These are phyloP conservation scores for Phlebiopsis gigantea DNA, from an alignment of 768 basidiomycete species.

Conservation along the genomic window DNA sequence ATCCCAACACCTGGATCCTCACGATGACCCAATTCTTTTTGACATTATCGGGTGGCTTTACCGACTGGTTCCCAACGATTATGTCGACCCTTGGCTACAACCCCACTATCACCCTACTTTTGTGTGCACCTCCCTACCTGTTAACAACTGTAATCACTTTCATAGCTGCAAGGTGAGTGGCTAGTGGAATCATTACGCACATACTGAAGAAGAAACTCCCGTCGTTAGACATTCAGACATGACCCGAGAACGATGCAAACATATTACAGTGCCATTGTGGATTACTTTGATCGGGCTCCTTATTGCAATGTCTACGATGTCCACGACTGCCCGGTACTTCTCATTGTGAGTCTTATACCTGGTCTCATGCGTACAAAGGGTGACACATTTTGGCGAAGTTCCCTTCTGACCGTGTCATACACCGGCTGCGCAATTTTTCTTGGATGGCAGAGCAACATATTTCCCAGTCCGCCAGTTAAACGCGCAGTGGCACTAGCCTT, in stretches of 20 bases:
- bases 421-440: constrained; percentile 63
- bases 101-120: constrained; percentile 55
- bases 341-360: not conserved
- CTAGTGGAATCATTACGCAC: not conserved
- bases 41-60: constrained; percentile 64
- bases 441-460: constrained; percentile 47
- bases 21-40: constrained; percentile 49
- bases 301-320: constrained; percentile 60
- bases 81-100: constrained; percentile 64
- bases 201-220: not conserved
- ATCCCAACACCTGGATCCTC: constrained; percentile 84
- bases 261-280: constrained; percentile 46
- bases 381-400: constrained; percentile 34
- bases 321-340: constrained; percentile 39
- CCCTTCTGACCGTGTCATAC: constrained; percentile 73
- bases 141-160: constrained; percentile 56
- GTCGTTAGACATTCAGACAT: constrained; percentile 78
- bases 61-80: constrained; percentile 76
- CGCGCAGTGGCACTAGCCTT: constrained; percentile 80
- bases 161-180: constrained; percentile 39
- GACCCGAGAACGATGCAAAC: constrained; percentile 66
- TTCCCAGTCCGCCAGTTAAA: constrained; percentile 79
- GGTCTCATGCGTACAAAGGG: too few relatives aligned
- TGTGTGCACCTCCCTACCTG: constrained; percentile 76
- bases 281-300: constrained; percentile 65